Conservation (phyloP, 2,329 filamentous ascomycete genomes). For the Daldinia sp. region DNA sequence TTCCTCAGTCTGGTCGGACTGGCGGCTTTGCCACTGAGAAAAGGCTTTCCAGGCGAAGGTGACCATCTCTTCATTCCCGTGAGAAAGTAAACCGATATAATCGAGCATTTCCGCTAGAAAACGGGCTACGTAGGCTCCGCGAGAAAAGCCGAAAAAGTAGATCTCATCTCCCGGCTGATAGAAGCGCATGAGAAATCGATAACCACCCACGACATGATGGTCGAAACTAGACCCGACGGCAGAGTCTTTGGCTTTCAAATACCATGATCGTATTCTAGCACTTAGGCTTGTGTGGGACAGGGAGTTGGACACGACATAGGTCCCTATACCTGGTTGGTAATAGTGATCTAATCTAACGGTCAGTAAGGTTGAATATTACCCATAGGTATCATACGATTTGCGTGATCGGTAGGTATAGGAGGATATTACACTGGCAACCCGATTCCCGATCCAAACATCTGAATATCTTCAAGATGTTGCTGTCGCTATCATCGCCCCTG, state of each 20-base stretch:
- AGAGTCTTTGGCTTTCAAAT: constrained; percentile 78
- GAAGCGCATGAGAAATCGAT: constrained; percentile 80
- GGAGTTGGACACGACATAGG: constrained; percentile 70
- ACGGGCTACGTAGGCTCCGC: constrained; percentile 76
- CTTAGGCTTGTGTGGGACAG: constrained; percentile 64
- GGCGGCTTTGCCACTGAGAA: constrained; percentile 73
- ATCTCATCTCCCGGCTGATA: constrained; percentile 71
- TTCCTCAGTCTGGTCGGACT: constrained; percentile 54
- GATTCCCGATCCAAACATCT: constrained; percentile 72
- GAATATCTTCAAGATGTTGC: constrained; percentile 75
- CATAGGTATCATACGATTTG: too few relatives aligned
- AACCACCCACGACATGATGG: constrained; percentile 83
- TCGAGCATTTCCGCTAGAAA: constrained; percentile 87
- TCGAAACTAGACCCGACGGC: constrained; percentile 83
- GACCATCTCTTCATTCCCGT: constrained; percentile 87
- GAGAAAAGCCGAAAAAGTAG: constrained; percentile 78
- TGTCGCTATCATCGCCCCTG: constrained; percentile 68
- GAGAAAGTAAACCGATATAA: constrained; percentile 78
- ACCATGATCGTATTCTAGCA: constrained; percentile 70
- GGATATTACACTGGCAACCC: constrained; percentile 63
- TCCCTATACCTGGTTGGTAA: constrained; percentile 76
- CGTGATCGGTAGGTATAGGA: constrained; percentile 3
- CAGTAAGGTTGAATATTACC: too few relatives aligned
- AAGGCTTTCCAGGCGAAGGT: constrained; percentile 86
- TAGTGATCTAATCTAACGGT: constrained; percentile 57